Conservation (phyloP, 176 grass and related monocot species). For the Alopecurus myosuroides region DNA sequence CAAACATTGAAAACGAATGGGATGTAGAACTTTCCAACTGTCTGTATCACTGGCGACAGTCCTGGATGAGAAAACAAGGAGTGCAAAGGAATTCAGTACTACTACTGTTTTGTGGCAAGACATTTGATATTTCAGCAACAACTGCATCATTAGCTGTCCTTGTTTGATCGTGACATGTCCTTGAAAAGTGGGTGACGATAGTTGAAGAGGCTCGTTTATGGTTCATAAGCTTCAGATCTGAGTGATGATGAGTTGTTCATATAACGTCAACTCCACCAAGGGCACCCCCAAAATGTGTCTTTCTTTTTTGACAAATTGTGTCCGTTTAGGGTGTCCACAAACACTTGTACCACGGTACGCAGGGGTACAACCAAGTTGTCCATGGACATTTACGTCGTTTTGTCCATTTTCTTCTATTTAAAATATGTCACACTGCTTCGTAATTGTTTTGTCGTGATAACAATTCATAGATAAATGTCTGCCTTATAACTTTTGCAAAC, state of each 20-base stretch:
- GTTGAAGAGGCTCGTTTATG: slow-evolving; percentile 1
- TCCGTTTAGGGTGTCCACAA: too few relatives aligned
- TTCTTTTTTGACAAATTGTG: too few relatives aligned
- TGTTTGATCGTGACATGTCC: slow-evolving; percentile 1
- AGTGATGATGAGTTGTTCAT: neutral
- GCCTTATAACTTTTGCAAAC: too few relatives aligned
- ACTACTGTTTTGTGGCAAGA: neutral
- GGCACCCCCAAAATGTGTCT: too few relatives aligned
- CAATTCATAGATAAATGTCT: too few relatives aligned
- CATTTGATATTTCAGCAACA: neutral
- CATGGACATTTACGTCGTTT: too few relatives aligned
- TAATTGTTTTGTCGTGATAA: too few relatives aligned
- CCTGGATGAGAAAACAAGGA: neutral
- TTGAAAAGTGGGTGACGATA: neutral
- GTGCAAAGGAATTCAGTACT: neutral
- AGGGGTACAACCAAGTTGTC: too few relatives aligned
- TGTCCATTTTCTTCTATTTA: too few relatives aligned
- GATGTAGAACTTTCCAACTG: neutral
- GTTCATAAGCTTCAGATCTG: neutral
- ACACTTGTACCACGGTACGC: too few relatives aligned
- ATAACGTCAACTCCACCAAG: too few relatives aligned
- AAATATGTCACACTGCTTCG: too few relatives aligned
- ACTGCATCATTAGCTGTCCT: neutral
- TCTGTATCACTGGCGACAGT: neutral
- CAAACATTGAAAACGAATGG: neutral